Percentiles rank a stretch among this genome's conserved stretches.
Conservation (phyloP, 345 rosid species). For the Geranium rotundifolium region DNA sequence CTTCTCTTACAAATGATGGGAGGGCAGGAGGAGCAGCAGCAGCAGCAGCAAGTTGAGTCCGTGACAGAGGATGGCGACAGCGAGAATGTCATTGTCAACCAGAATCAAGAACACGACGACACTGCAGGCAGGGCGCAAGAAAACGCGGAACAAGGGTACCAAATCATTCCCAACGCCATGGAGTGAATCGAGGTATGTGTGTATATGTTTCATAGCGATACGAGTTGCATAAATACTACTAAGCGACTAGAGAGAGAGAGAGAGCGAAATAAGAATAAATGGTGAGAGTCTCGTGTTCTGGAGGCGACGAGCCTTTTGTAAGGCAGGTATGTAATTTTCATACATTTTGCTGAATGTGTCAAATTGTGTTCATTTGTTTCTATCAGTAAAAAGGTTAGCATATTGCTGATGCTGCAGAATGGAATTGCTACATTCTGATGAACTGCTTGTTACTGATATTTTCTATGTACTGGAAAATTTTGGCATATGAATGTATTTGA, state of each 20-base stretch:
- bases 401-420: no score
- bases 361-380: not conserved
- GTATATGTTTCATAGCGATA: not conserved
- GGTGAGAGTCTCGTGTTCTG: not conserved
- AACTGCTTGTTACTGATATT: not conserved
- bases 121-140: not conserved
- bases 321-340: no score
- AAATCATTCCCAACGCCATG: not conserved
- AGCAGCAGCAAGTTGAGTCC: not conserved
- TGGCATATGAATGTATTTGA: not conserved
- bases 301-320: no score
- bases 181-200: not conserved
- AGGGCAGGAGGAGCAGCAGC: constrained; percentile 5
- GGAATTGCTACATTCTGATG: not conserved
- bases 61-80: not conserved
- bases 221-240: not conserved
- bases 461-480: not conserved
- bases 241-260: not conserved
- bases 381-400: not conserved
- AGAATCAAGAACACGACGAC: not conserved
- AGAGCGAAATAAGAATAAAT: not conserved
- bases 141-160: not conserved
- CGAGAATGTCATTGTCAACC: no score
- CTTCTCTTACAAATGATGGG: constrained; percentile 44
- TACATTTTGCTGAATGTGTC: no score